These are phyloP conservation scores for Bromus sterilis DNA, from an alignment of 176 grass and related monocot species.

Conservation along the genomic window DNA sequence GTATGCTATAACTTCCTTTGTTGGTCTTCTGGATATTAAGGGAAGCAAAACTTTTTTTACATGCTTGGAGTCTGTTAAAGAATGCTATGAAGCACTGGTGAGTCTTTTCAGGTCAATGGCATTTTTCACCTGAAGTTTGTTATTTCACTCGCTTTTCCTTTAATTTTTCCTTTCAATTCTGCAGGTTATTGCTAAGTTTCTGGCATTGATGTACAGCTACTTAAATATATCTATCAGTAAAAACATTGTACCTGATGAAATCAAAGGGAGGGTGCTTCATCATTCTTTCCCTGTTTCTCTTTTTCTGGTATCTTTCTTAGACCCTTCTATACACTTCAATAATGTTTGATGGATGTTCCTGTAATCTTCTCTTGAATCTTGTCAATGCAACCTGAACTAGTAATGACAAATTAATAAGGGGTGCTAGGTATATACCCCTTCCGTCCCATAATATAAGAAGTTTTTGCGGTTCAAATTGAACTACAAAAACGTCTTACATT, in stretches of 20 bases:
- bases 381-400: not conserved
- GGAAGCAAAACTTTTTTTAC: conserved; percentile 91
- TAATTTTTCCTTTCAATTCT: not conserved
- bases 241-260: conserved; percentile 94
- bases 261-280: conserved; percentile 94
- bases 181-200: conserved; percentile 97
- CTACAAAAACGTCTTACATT: too few species aligned
- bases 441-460: too few species aligned
- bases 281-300: conserved; percentile 95
- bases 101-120: conserved; percentile 6
- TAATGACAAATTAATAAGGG: not conserved
- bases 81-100: conserved; percentile 98
- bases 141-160: conserved; percentile 15
- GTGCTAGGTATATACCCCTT: not conserved
- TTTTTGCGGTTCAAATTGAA: too few species aligned
- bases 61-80: conserved; percentile 90
- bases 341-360: conserved; percentile 1
- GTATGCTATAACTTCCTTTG: conserved; percentile 87
- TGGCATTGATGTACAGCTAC: conserved; percentile 99
- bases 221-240: conserved; percentile 98
- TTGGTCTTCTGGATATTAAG: conserved; percentile 87
- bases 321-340: not conserved
- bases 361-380: not conserved
- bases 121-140: not conserved
- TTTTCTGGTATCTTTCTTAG: conserved; percentile 67